Base-by-base conservation (phyloP, 768 basidiomycete genomes). In the Lentinus brumalis region DNA sequence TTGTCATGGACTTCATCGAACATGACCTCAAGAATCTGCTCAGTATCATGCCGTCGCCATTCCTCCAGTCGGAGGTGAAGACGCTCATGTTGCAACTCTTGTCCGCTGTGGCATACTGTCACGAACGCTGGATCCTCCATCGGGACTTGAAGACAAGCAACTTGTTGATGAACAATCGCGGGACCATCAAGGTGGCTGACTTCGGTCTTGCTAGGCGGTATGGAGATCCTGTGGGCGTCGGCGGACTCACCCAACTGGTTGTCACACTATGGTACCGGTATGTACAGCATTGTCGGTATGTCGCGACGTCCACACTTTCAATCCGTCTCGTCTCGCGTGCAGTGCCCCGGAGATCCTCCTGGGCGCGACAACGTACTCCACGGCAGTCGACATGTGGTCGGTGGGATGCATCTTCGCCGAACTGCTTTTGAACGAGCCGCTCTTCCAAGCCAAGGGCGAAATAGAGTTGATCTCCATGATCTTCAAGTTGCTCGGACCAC, bases 1-100 rank as follows among this genome's bases (percentile, higher is more conserved):
- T 99, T 65, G 97, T 98, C 39, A 97, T 97, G 96, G 95, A 97
- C 74, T 99, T 99, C 71, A 96, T 99, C 72, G 97, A 99, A 75
- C 97, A 99, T 75, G 97, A 99, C 74, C 88, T 99, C 73, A 99
- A 99, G 77, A 91, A 96, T 6, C 84, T 99, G 53, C 83, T 99
- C 59, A 92, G 90, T 29, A 78, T 93, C 62, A 98, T 98, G 97
- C 95, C 96, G 1, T 85, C 90, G 35, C 96, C 97, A 2, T 99
- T 99, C 79, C 79, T 98, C 42, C 94, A 96, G 75, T 96, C 94
- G 44, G 97, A 99, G 76, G 92, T 98, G 79, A 99, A 99, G 80
- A 99, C 97, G 0, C 78, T 99, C 55, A 87, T 98, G 87, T 76
- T 92, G 29, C 97, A 99, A 73, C 80, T 99, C 6, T 77, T 98